These are phyloP conservation scores for Yamadazyma friedrichii DNA, from an alignment of 1,139 yeast species.

Conservation along the genomic window DNA sequence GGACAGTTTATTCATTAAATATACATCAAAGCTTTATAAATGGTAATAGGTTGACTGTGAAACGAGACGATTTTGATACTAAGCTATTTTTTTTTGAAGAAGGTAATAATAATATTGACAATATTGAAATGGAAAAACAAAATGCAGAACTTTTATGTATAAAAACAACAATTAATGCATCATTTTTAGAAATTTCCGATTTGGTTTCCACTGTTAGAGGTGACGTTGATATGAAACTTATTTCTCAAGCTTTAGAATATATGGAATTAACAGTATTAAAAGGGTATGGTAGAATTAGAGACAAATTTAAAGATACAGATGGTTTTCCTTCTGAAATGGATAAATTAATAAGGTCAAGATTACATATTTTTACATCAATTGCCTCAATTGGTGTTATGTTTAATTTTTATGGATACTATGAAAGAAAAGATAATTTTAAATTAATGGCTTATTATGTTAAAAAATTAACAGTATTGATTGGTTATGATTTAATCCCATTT, in stretches of 20 bases:
- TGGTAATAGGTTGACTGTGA: conserved; percentile 22
- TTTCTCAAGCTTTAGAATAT: conserved; percentile 22
- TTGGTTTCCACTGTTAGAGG: conserved; percentile 20
- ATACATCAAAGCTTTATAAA: conserved; percentile 18
- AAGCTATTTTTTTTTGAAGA: conserved; percentile 14
- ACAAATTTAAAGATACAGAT: conserved; percentile 1
- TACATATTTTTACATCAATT: conserved; percentile 25
- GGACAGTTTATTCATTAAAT: conserved; percentile 20
- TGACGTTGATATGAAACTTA: conserved; percentile 19
- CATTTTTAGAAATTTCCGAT: conserved; percentile 2
- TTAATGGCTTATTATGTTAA: conserved; percentile 28
- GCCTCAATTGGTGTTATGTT: conserved; percentile 23
- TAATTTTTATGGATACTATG: conserved; percentile 32
- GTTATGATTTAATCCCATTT: conserved; percentile 33
- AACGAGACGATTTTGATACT: conserved; percentile 16
- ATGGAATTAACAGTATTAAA: conserved; percentile 26
- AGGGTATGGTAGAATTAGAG: conserved; percentile 9
- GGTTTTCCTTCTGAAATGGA: conserved; percentile 9
- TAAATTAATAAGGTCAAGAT: conserved; percentile 16
- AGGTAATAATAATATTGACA: conserved; percentile 22
- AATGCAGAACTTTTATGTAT: conserved; percentile 2
- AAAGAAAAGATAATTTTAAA: conserved; percentile 20
- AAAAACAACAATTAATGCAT: not conserved
- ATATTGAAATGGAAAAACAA: conserved; percentile 24
- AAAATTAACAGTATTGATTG: conserved; percentile 25